These are phyloP conservation scores for Fremontodendron californicum DNA, from an alignment of 345 rosid species.

Conservation along the genomic window DNA sequence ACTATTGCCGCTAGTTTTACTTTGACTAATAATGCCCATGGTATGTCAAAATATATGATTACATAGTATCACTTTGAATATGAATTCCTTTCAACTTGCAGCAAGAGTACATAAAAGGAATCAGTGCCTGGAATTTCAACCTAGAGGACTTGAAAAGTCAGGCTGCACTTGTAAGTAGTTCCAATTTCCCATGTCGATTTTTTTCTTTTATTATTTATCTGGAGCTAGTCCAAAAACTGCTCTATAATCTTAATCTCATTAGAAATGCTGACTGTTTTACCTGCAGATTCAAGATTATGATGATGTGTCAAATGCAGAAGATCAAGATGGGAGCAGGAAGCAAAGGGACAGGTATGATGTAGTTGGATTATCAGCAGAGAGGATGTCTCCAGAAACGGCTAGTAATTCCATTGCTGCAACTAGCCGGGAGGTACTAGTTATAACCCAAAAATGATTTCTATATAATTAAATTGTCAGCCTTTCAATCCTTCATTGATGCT, in stretches of 20 bases:
- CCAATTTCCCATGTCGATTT: background rate
- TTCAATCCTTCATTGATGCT: background rate
- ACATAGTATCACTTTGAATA: background rate
- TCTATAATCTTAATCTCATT: no score
- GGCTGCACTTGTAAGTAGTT: constrained; percentile 78
- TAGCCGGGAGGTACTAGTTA: constrained; percentile 50
- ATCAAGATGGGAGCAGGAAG: no score
- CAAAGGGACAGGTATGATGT: constrained; percentile 32
- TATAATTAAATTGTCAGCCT: background rate
- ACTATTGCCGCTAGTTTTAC: background rate
- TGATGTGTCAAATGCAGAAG: no score
- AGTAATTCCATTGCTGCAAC: constrained; percentile 49
- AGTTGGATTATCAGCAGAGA: constrained; percentile 32
- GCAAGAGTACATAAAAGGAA: constrained; percentile 94
- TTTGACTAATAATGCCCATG: background rate
- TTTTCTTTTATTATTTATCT: background rate
- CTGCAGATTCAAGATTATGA: no score
- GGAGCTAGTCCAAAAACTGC: background rate
- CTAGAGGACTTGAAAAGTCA: constrained; percentile 92
- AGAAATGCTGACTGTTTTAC: no score
- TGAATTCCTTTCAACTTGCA: constrained; percentile 34
- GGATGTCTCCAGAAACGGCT: constrained; percentile 36
- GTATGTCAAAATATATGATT: background rate
- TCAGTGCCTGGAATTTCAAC: constrained; percentile 97
- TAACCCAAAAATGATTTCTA: constrained; percentile 2